A percentile compares a stretch with the other conserved stretches of the same genome.
Conservation (phyloP, 1,284 basidiomycete genomes). For the Hemileia vastatrix region DNA sequence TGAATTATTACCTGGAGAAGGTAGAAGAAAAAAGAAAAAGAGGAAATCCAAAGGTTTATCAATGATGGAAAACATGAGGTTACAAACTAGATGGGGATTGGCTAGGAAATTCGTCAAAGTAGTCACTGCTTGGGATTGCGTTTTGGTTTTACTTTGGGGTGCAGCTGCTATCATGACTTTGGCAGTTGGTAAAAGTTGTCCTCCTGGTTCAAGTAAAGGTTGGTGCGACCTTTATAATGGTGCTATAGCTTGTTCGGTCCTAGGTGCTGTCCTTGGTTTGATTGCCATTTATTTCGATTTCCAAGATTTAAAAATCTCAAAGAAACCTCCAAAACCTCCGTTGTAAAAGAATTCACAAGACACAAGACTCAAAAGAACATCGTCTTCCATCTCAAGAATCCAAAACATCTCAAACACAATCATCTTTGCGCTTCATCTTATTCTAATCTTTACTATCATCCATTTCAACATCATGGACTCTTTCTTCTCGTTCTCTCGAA, state of each 20-base stretch:
- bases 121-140: conserved; percentile 28
- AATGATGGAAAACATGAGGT: conserved; percentile 28
- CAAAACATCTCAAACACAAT: too few species aligned
- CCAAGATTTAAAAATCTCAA: too few species aligned
- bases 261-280: conserved; percentile 23
- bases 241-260: conserved; percentile 29
- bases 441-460: too few species aligned
- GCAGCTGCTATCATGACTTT: conserved; percentile 28
- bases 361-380: too few species aligned
- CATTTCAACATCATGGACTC: too few species aligned
- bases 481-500: too few species aligned
- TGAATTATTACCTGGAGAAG: conserved; percentile 22
- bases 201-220: conserved; percentile 25
- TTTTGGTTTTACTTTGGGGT: conserved; percentile 30
- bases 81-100: conserved; percentile 28
- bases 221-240: conserved; percentile 36
- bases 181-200: conserved; percentile 29
- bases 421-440: too few species aligned
- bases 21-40: conserved; percentile 22
- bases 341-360: too few species aligned
- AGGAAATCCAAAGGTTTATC: conserved; percentile 21
- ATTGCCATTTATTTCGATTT: too few species aligned
- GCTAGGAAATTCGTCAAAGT: conserved; percentile 30
- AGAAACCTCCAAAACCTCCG: too few species aligned
- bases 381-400: too few species aligned